phyloP scores from a whole-genome alignment of 805 yeast genomes.

The Jamesozyma hellenica region DNA sequence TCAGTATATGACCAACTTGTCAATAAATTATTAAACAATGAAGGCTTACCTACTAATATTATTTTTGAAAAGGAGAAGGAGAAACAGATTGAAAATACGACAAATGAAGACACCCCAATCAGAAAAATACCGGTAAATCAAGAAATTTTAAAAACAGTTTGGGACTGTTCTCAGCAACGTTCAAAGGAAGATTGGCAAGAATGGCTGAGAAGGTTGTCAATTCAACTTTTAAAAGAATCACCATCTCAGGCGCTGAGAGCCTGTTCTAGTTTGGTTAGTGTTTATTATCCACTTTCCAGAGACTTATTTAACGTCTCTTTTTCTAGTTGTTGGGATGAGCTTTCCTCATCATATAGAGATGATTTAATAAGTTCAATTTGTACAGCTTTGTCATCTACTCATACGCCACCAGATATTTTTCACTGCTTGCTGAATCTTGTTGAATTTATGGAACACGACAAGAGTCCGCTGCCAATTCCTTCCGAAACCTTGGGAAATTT shows the following conservation, averaged over 20 bases:
- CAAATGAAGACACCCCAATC: slow-evolving; percentile 51
- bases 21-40: slow-evolving; percentile 66
- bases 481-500: slow-evolving; percentile 84
- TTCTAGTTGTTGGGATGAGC: slow-evolving; percentile 90
- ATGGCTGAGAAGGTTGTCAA: slow-evolving; percentile 82
- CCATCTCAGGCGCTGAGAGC: slow-evolving; percentile 93
- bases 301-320: slow-evolving; percentile 91
- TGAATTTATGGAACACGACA: slow-evolving; percentile 96
- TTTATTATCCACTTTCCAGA: slow-evolving; percentile 77
- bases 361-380: slow-evolving; percentile 80
- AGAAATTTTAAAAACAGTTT: slow-evolving; percentile 58
- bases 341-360: slow-evolving; percentile 81
- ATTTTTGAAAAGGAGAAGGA: slow-evolving; percentile 51
- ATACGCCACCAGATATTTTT: slow-evolving; percentile 91
- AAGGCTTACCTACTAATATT: slow-evolving; percentile 72
- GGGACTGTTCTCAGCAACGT: slow-evolving; percentile 86
- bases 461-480: slow-evolving; percentile 83
- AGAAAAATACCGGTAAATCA: slow-evolving; percentile 67
- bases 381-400: slow-evolving; percentile 77
- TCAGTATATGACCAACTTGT: slow-evolving; percentile 74
- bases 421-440: slow-evolving; percentile 83
- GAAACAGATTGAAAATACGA: slow-evolving; percentile 30
- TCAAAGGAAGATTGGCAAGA: slow-evolving; percentile 97
- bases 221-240: slow-evolving; percentile 79
- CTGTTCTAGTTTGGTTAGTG: slow-evolving; percentile 80